These are phyloP conservation scores for Chrysoporthe puriensis DNA, from an alignment of 2,329 filamentous ascomycete species.

Conservation along the genomic window DNA sequence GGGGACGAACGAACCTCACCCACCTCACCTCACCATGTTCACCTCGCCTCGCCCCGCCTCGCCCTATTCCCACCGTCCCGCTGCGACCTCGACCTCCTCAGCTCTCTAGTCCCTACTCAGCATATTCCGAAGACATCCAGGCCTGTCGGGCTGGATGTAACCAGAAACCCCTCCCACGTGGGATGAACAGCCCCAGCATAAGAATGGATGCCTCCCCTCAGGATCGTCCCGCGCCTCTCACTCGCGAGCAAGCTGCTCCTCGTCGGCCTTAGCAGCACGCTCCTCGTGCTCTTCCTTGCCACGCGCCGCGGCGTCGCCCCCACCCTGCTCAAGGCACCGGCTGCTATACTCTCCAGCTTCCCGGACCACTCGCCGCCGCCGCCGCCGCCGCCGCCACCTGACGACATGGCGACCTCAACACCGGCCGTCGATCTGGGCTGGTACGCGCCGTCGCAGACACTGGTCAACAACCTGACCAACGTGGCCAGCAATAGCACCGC, in stretches of 20 bases:
- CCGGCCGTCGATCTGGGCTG: slow-evolving; percentile 33
- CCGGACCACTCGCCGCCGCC: too few species aligned
- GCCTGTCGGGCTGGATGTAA: background rate
- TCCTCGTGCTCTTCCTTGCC: slow-evolving; percentile 15
- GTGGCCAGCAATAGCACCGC: slow-evolving; percentile 35
- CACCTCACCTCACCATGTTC: too few species aligned
- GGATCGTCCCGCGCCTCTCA: slow-evolving; percentile 15
- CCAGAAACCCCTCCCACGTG: slow-evolving; percentile 21
- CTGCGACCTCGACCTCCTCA: too few species aligned
- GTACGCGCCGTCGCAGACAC: slow-evolving; percentile 34
- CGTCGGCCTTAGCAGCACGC: slow-evolving; percentile 8
- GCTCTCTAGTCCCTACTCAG: too few species aligned
- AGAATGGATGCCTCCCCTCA: slow-evolving; percentile 28
- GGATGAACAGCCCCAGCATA: slow-evolving; percentile 16
- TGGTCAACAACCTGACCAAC: slow-evolving; percentile 37
- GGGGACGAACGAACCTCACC: background rate
- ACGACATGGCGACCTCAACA: slow-evolving; percentile 15
- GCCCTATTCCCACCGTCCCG: too few species aligned
- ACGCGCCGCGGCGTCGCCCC: background rate
- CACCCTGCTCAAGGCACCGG: slow-evolving; percentile 4
- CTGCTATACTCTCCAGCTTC: background rate
- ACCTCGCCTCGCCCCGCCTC: too few species aligned
- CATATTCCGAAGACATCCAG: background rate
- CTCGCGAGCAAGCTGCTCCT: slow-evolving; percentile 21
- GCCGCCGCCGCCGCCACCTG: background rate